Base-by-base conservation (phyloP, 805 yeast genomes). In the Sugiyamaella lignohabitans region DNA sequence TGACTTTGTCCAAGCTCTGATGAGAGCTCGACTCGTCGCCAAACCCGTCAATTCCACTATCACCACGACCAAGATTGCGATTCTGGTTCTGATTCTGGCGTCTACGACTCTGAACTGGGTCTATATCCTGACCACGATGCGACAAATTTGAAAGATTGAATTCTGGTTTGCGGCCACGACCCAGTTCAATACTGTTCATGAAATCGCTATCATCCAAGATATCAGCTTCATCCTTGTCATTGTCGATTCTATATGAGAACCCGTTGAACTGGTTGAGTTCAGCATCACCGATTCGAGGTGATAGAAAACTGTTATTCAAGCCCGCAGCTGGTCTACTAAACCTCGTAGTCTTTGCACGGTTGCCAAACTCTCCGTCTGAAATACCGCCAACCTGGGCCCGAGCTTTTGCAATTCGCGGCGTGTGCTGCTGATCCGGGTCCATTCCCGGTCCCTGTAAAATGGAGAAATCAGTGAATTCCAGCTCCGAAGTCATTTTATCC, bases 11-110 rank as follows among this genome's bases (percentile, higher is more conserved):
- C 18, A n/a, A 19, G 11, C 45, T 42, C n/a, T 24, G 24, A 21
- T 43, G 30, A 17, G 40, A 35, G 34, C 46, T 36, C n/a, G 16
- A 22, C 10, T 35, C 46, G 6, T 21, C 40, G 11, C 23, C n/a
- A 17, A 29, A 18, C 16, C n/a, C n/a, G n/a, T n/a, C 21, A 5
- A 4, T 38, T 11, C 22, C 23, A 19, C 10, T 38, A 24, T 14
- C 17, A 34, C 6, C 24, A 41, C 11, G 36, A 27, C 20, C 23
- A 29, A n/a, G n/a, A n/a, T n/a, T n/a, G n/a, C n/a, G n/a, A n/a
- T n/a, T n/a, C n/a, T n/a, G n/a, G n/a, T n/a, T n/a, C 8, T 27
- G 32, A 27, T 27, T 27, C 14, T 27, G 11, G 8, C 32, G 8
- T n/a, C 20, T 30, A 29, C n/a, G n/a, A n/a, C n/a, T n/a, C n/a